Percentiles rank a stretch among this genome's conserved stretches.
These are phyloP conservation scores for Naematelia encephala DNA, from an alignment of 768 basidiomycete genomes.

Conservation along the genomic window DNA sequence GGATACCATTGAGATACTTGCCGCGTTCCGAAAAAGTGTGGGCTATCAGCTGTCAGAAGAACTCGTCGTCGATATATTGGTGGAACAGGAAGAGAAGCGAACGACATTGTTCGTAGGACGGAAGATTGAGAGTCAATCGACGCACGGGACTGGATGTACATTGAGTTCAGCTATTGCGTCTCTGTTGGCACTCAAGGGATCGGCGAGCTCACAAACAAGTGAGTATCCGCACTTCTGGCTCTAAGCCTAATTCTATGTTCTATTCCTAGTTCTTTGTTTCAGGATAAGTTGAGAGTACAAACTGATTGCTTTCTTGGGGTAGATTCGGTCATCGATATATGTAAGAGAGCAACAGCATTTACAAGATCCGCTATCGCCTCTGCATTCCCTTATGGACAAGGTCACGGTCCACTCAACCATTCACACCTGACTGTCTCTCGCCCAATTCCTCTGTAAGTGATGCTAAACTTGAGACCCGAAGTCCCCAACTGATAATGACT, in stretches of 20 bases:
- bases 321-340: conserved; percentile 54
- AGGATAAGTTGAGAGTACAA: not conserved
- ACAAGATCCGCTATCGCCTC: conserved; percentile 71
- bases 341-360: conserved; percentile 62
- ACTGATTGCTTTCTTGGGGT: not conserved
- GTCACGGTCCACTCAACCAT: conserved; percentile 84
- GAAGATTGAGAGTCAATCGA: conserved; percentile 50
- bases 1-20: conserved; percentile 38
- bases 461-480: no score
- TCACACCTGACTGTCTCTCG: conserved; percentile 60
- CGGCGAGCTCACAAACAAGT: not conserved
- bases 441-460: conserved; percentile 60
- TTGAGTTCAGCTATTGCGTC: conserved; percentile 77
- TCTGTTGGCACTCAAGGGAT: conserved; percentile 10
- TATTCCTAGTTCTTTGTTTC: no score
- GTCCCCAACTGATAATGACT: not conserved
- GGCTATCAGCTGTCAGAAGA: conserved; percentile 50
- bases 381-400: conserved; percentile 65
- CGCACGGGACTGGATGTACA: conserved; percentile 92
- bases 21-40: conserved; percentile 57
- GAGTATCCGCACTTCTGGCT: no score
- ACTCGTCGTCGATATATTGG: conserved; percentile 43
- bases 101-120: conserved; percentile 26
- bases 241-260: no score
- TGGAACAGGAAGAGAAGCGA: conserved; percentile 10